phyloP scores from a whole-genome alignment of 2,329 filamentous ascomycete species.

The Fusarium buharicum region DNA sequence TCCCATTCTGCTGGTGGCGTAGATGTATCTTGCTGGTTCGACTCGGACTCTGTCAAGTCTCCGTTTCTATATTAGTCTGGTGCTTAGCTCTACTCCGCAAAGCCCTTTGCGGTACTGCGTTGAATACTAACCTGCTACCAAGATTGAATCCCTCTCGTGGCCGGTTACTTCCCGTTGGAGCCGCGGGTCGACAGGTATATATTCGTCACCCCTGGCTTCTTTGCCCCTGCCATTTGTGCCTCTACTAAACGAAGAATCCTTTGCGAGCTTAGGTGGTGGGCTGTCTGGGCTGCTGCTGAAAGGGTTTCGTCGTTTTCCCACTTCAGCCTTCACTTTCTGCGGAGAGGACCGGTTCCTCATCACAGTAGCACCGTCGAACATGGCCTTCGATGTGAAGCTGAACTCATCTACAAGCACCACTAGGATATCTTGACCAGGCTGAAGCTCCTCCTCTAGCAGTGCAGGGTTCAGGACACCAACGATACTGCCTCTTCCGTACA shows the following conservation, averaged over 20 bases:
- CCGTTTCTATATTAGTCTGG: slow-evolving; percentile 1
- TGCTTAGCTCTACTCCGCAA: slow-evolving; percentile 3
- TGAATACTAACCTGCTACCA: slow-evolving; percentile 1
- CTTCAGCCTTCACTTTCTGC: slow-evolving; percentile 8
- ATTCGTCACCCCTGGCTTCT: slow-evolving; percentile 6
- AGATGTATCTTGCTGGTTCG: slow-evolving; percentile 2
- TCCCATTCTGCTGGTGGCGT: slow-evolving; percentile 1
- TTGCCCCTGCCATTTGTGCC: background rate
- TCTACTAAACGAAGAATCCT: slow-evolving; percentile 2
- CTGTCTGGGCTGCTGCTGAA: slow-evolving; percentile 16
- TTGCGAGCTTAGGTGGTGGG: slow-evolving; percentile 5
- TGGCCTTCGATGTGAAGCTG: slow-evolving; percentile 8
- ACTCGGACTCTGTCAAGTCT: slow-evolving; percentile 10
- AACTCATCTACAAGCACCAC: slow-evolving; percentile 23
- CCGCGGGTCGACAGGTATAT: background rate
- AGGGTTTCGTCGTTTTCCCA: slow-evolving; percentile 8
- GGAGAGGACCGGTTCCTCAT: slow-evolving; percentile 6
- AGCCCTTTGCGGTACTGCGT: slow-evolving; percentile 1
- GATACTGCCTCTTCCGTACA: slow-evolving; percentile 16
- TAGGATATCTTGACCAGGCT: slow-evolving; percentile 19
- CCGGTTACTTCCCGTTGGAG: slow-evolving; percentile 1
- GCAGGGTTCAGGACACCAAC: slow-evolving; percentile 14
- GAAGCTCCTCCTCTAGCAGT: slow-evolving; percentile 11
- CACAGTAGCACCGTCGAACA: slow-evolving; percentile 1
- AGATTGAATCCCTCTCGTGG: slow-evolving; percentile 1